Conservation (phyloP, 306 rosid genomes). For the Benincasa hispida region DNA sequence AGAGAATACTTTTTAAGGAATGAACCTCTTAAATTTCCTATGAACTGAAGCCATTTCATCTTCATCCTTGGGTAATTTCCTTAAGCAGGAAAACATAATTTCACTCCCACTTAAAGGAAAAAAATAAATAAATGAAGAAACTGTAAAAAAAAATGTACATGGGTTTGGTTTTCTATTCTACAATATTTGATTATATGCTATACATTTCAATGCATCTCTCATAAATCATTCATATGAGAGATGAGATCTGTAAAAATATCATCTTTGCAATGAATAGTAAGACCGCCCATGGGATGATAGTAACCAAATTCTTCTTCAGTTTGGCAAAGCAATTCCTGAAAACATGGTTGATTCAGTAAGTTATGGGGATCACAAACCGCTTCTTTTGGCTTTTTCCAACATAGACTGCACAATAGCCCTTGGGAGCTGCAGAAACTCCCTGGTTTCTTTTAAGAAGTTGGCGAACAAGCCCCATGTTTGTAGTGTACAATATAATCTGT, state of each 20-base stretch:
- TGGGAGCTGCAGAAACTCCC: constrained; percentile 3
- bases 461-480: neutral
- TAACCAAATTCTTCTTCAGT: constrained; percentile 28
- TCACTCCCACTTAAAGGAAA: constrained; percentile 2
- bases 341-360: constrained; percentile 29
- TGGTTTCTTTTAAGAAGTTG: neutral
- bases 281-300: constrained; percentile 24
- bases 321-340: constrained; percentile 17
- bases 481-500: neutral
- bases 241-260: neutral
- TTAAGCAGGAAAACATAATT: neutral
- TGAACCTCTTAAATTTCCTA: neutral
- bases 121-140: neutral
- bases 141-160: neutral
- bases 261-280: constrained; percentile 21
- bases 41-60: neutral
- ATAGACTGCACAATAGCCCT: constrained; percentile 27
- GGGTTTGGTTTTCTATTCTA: neutral
- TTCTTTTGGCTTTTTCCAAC: constrained; percentile 29
- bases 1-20: neutral
- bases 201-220: neutral
- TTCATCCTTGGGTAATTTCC: constrained; percentile 4
- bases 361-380: constrained; percentile 22
- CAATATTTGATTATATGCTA: neutral
- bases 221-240: constrained; percentile 4